Conservation (phyloP, 495 filamentous ascomycete genomes). For the Aspergillus steynii region DNA sequence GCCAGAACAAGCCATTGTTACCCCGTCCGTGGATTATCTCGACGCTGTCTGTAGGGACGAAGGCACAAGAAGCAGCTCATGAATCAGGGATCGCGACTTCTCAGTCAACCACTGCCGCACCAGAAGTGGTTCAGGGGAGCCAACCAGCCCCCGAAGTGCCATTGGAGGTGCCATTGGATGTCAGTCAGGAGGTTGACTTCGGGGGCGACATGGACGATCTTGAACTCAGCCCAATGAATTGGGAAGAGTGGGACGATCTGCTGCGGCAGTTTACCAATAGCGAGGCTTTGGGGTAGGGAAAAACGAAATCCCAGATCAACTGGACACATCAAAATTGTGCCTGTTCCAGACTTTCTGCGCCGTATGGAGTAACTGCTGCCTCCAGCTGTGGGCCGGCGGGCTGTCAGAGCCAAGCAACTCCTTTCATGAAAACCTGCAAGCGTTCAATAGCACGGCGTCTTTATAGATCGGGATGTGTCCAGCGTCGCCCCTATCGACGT, state of each 20-base stretch:
- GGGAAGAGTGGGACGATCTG: slow-evolving; percentile 38
- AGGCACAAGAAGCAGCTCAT: background rate
- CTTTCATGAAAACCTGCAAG: background rate
- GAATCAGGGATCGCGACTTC: background rate
- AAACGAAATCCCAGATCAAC: background rate
- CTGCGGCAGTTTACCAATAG: slow-evolving; percentile 25
- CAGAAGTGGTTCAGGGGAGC: slow-evolving; percentile 1
- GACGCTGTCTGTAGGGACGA: slow-evolving; percentile 3
- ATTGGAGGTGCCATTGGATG: slow-evolving; percentile 1
- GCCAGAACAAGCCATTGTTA: slow-evolving; percentile 17
- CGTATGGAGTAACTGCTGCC: no score
- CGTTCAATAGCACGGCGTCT: background rate
- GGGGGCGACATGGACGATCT: slow-evolving; percentile 9
- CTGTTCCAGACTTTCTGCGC: background rate
- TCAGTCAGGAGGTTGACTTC: background rate
- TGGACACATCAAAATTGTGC: background rate
- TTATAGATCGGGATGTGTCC: background rate
- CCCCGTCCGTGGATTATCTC: slow-evolving; percentile 29
- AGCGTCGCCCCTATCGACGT: background rate
- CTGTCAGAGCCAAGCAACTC: background rate
- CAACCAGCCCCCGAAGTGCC: slow-evolving; percentile 13
- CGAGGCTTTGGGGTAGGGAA: background rate
- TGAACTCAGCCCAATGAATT: slow-evolving; percentile 32
- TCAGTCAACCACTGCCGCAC: background rate
- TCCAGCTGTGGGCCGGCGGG: background rate